Evolutionary conservation across 1,139 yeast genomes (phyloP), one percentile per base, ranked within the genome.

Genomic region (Chernovozyma aurita): DNA sequence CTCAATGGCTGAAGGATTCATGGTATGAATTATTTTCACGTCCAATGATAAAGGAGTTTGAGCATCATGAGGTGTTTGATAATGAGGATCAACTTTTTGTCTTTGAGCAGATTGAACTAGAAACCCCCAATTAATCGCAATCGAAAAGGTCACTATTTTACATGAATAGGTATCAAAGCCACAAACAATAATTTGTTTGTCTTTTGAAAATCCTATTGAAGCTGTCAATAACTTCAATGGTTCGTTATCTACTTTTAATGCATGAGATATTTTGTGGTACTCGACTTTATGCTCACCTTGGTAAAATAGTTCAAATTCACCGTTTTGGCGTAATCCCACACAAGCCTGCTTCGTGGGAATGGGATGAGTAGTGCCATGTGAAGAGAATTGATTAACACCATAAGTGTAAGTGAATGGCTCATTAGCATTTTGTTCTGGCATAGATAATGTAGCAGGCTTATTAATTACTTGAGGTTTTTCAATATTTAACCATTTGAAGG

Each of bases 321-420:
- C 95, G 46, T 80, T 76, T 38, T 71, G 68, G 31, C 94, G 67
- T 24, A 86, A 61, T 0, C 78, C 78, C 24, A 85, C 58, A 49
- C 88, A 80, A 1, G 92, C 94, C 46, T 84, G 85, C 46, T 81
- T 83, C 4, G 82, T 71, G 4, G 72, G 58, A 13, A 78, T 61
- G 0, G 95, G 95, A 52, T 85, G 94, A 40, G 78, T 62, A 0
- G 81, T 74, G 1, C 88, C 87, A 38, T 65, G 62, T 0, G 86
- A 72, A 43, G 70, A 75, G 42, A 67, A 66, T 49, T 79, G 88
- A 32, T 67, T 70, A 2, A 80, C 80, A 2, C 75, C 73, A 50
- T 81, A 83, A 5, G 61, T 55, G 49, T 74, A 79, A 6, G 55
- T 44, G 31, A 55, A 43, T 14, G 56, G 48, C 9, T 43, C 21